Evolutionary conservation across 345 rosid species (phyloP), one percentile per base, ranked within the genome.

Genomic region (Streptanthus diversifolius): DNA sequence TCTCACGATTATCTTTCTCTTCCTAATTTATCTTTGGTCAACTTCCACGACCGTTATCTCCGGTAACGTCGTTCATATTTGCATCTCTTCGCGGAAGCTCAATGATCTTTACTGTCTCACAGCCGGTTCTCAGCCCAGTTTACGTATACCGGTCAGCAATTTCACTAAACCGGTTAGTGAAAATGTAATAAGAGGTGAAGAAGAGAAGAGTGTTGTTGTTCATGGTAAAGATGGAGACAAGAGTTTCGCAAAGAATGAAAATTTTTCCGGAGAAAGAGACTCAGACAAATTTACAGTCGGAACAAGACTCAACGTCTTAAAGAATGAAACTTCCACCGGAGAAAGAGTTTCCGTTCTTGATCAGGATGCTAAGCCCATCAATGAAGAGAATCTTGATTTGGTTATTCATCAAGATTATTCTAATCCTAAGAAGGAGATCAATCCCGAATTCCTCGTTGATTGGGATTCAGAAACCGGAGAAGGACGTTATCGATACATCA

Each of bases 1-100:
- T 0, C 43, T 69, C 13, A 83, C 79, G 0, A 36, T 85, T 54
- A 51, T 89, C 59, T 72, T 87, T 21, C 70, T 89, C 25, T 57
- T 78, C 55, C 77, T 90, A 0, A 33, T 87, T 55, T 81, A 81
- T 73, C 51, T 89, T 0, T 93, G 98, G 93, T 86, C 92, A 18
- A 85, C 93, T 58, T 85, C 96, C 55, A 76, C 90, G 62, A 86
- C 92, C 40, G 71, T 87, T 77, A 83, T 90, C 73, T 88, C 93
- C 6, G 82, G 87, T 39, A 82, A 87, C 24, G 80, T 85, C 12
- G 82, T 87, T 63, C 96, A 85, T 5, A 79, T 90, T 15, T 90
- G 96, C 48, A 71, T 90, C 41, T 90, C 96, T 10, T 90, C 93
- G 1, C 83, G 96, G 30, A 88, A 88, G 78, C 93, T 93, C 81